Percentiles rank a stretch among this genome's conserved stretches.
These are phyloP conservation scores for Dryadomyces quercivorus DNA, from an alignment of 2,329 filamentous ascomycete species.

Conservation along the genomic window DNA sequence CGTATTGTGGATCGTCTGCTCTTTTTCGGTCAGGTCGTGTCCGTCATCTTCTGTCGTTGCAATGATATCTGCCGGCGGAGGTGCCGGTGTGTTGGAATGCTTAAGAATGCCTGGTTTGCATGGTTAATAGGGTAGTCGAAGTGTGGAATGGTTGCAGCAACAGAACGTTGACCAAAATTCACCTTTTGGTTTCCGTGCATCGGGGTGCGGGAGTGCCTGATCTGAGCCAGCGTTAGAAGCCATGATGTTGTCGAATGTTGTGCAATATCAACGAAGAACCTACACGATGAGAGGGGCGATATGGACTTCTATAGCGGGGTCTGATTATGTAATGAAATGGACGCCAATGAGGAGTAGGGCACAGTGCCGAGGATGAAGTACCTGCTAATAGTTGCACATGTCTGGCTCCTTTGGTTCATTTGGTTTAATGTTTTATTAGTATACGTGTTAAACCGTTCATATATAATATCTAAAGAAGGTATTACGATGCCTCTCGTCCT, in stretches of 20 bases:
- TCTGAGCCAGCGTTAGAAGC: not conserved
- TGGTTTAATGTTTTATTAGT: no score
- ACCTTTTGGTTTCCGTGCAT: not conserved
- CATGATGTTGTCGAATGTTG: not conserved
- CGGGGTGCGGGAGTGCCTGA: not conserved
- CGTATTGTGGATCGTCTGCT: constrained; percentile 88
- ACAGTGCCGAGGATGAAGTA: no score
- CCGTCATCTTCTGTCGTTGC: constrained; percentile 17
- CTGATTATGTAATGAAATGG: not conserved
- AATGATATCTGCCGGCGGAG: not conserved
- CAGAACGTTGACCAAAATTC: no score
- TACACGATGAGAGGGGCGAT: not conserved
- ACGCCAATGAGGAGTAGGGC: no score
- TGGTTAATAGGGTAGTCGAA: not conserved
- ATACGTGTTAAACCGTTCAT: no score
- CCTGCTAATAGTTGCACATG: no score
- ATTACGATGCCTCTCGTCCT: no score
- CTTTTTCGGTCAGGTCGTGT: constrained; percentile 58
- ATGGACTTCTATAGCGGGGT: not conserved
- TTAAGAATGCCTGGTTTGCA: constrained; percentile 1
- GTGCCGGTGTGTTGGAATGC: not conserved
- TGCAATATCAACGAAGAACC: not conserved
- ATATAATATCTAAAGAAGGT: no score
- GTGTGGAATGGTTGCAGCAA: no score
- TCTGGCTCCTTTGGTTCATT: no score